Conservation (phyloP, 2,329 filamentous ascomycete species). For the Aspergillus pseudoglaucus region DNA sequence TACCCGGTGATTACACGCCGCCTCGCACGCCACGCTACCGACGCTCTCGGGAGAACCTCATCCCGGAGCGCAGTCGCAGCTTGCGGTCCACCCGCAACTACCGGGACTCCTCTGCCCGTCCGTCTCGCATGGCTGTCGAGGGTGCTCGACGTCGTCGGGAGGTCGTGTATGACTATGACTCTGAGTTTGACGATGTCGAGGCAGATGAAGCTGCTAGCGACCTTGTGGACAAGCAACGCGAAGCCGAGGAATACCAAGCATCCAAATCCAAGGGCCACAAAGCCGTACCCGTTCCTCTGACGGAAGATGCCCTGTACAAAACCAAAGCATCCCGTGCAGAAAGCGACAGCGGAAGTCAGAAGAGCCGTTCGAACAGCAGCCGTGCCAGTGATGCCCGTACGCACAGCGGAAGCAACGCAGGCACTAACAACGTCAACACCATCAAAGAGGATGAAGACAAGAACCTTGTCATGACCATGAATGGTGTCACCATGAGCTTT, state of each 20-base stretch:
- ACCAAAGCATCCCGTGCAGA: constrained; percentile 24
- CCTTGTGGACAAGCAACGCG: constrained; percentile 33
- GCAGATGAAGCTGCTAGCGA: constrained; percentile 17
- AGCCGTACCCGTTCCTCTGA: constrained; percentile 22
- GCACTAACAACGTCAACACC: constrained; percentile 16
- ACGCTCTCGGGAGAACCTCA: constrained; percentile 23
- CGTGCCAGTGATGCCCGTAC: constrained; percentile 32
- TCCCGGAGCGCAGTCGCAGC: constrained; percentile 31
- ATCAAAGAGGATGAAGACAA: constrained; percentile 25
- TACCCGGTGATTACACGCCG: constrained; percentile 20
- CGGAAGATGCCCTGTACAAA: constrained; percentile 28
- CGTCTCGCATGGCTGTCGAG: constrained; percentile 29
- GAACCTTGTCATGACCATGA: constrained; percentile 34
- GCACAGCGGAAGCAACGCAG: constrained; percentile 26
- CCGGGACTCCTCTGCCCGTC: constrained; percentile 21
- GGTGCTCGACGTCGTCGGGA: constrained; percentile 28
- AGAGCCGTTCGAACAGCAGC: constrained; percentile 37
- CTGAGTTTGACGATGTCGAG: constrained; percentile 8
- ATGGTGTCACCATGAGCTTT: constrained; percentile 36
- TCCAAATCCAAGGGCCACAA: constrained; percentile 17
- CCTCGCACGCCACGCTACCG: constrained; percentile 11
- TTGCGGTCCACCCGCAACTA: constrained; percentile 24
- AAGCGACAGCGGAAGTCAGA: constrained; percentile 37
- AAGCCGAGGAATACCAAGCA: constrained; percentile 37
- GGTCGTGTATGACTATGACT: constrained; percentile 21